These are phyloP conservation scores for Mycena epipterygia DNA, from an alignment of 768 basidiomycete species.

Conservation along the genomic window DNA sequence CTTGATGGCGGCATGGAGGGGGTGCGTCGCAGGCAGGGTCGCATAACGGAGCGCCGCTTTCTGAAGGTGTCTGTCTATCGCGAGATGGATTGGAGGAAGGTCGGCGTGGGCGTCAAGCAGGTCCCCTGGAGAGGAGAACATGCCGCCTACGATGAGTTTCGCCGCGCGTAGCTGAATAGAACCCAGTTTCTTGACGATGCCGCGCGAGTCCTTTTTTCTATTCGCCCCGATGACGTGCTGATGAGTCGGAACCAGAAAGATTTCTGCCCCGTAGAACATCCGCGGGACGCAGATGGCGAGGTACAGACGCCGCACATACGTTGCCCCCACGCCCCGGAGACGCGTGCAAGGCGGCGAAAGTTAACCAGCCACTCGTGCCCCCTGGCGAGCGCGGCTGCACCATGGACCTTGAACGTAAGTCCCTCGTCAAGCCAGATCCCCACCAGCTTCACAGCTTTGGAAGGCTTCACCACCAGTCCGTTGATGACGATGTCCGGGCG, in stretches of 20 bases:
- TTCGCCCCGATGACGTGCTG: too few species aligned
- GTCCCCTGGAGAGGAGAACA: background rate
- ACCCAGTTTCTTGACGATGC: too few species aligned
- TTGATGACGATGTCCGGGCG: too few species aligned
- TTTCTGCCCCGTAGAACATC: too few species aligned
- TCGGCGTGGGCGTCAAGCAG: background rate
- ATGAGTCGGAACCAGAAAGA: too few species aligned
- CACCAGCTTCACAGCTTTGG: background rate
- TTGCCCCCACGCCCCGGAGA: too few species aligned
- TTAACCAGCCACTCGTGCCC: background rate
- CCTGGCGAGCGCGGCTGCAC: background rate
- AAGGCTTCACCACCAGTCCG: background rate
- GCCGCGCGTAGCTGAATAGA: background rate
- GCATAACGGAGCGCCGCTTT: background rate
- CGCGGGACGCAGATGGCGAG: too few species aligned
- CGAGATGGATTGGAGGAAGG: background rate
- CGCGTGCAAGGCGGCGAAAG: too few species aligned
- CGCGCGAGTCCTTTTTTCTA: too few species aligned
- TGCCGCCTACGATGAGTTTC: background rate
- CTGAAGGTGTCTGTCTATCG: background rate
- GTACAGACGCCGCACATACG: too few species aligned
- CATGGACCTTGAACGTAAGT: background rate
- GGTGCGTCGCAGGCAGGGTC: conserved; percentile 14
- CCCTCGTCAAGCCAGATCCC: background rate
- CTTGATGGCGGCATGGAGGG: conserved; percentile 29